Base-by-base conservation (phyloP, 129 eudicot species). In the Lactuca saligna region DNA sequence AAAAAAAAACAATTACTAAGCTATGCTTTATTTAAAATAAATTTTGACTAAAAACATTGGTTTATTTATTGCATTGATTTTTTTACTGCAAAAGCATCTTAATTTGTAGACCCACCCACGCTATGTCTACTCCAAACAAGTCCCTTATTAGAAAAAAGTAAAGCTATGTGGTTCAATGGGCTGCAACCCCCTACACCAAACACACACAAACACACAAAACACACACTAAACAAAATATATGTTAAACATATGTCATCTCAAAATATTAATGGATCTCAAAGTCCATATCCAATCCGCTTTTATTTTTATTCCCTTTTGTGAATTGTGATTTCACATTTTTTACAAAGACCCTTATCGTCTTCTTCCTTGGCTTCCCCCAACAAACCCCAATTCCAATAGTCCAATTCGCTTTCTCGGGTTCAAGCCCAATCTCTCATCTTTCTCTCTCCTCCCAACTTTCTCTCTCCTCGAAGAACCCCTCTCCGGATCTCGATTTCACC, bases 221-320 rank as follows among this genome's bases (percentile, higher is more conserved):
- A 66, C 78, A 51, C 70, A 42, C 8, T 38, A 16, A 17, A 12
- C 39, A 25, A 25, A 25, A 25, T 25, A 25, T 25, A 25, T 25
- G 29, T 0, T 25, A 25, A 25, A 25, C 29, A 25, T 25, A 2
- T 65, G 10, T 38, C 60, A 54, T 51, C 34, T 60, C 17, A 35
- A 33, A 25, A 25, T 12, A 70, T 39, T 64, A 39, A 54, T 79
- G 87, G 87, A 82, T 82, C 81, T 75, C 76, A 82, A 82, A 82
- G 82, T 78, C 83, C 87, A 78, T 77, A 82, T 82, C 81, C 83
- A 79, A 82, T 82, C 13, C 75, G 6, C 33, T 75, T 82, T 70
- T 74, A 54, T 75, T 37, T 75, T 34, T 61, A 4, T 15, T 10
- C 15, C 15, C 16, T 44, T 44, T 17, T 33, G 44, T 55, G 54